A percentile compares a stretch with the other conserved stretches of the same genome.
These are phyloP conservation scores for Immersiella caudata DNA, from an alignment of 495 filamentous ascomycete genomes.

Conservation along the genomic window DNA sequence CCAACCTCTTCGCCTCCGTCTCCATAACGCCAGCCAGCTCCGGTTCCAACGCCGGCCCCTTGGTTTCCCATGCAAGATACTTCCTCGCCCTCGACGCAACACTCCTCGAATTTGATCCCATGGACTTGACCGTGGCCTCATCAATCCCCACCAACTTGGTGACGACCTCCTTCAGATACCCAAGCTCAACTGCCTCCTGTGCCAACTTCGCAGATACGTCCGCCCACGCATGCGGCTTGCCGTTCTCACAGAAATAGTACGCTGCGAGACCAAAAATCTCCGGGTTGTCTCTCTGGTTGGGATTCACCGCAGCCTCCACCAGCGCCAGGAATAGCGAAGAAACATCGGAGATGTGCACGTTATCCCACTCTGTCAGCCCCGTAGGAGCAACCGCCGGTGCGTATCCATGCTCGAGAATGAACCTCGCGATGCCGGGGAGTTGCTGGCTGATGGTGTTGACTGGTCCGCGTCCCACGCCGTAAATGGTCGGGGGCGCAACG, in stretches of 20 bases:
- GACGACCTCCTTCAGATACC: slow-evolving; percentile 61
- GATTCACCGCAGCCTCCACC: slow-evolving; percentile 57
- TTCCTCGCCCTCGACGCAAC: slow-evolving; percentile 59
- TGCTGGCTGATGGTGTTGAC: slow-evolving; percentile 70
- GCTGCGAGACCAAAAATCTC: slow-evolving; percentile 74
- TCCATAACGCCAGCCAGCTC: slow-evolving; percentile 56
- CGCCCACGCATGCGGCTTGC: slow-evolving; percentile 65
- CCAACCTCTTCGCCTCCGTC: slow-evolving; percentile 48
- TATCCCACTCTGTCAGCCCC: slow-evolving; percentile 71
- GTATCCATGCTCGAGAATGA: slow-evolving; percentile 62
- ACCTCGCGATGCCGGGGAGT: slow-evolving; percentile 58
- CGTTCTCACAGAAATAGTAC: slow-evolving; percentile 77
- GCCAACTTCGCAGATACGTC: slow-evolving; percentile 65
- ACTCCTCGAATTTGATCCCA: slow-evolving; percentile 63
- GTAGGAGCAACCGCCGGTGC: slow-evolving; percentile 61
- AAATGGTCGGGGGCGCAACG: slow-evolving; percentile 78
- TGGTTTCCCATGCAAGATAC: slow-evolving; percentile 64
- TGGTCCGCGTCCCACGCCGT: slow-evolving; percentile 71
- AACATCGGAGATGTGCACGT: slow-evolving; percentile 75
- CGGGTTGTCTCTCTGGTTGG: slow-evolving; percentile 36
- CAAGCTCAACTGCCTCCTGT: slow-evolving; percentile 62
- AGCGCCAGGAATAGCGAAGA: slow-evolving; percentile 65
- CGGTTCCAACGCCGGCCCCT: slow-evolving; percentile 50
- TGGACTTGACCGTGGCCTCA: slow-evolving; percentile 47
- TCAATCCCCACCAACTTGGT: slow-evolving; percentile 44